phyloP scores from a whole-genome alignment of 208 protist genomes.

The Trypanosoma rangeli region DNA sequence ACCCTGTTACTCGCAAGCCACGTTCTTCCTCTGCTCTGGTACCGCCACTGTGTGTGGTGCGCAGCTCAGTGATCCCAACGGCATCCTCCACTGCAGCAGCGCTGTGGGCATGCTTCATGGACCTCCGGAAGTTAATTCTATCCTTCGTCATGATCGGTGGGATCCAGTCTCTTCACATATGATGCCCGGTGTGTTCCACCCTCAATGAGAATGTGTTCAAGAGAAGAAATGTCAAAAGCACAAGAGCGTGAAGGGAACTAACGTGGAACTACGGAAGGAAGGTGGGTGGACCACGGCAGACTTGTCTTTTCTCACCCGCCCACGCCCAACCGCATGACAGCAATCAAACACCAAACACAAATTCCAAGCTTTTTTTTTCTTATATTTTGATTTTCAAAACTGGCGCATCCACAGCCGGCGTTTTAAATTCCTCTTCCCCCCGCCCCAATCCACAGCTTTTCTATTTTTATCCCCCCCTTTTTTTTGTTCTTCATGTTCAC shows the following conservation, averaged over 20 bases:
- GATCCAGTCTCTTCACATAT: background rate
- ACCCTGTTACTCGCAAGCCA: conserved; percentile 41
- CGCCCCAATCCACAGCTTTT: conserved; percentile 3
- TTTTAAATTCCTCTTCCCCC: background rate
- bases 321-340: background rate
- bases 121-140: conserved; percentile 46
- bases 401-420: background rate
- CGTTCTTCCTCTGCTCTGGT: conserved; percentile 8
- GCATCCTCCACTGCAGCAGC: conserved; percentile 45
- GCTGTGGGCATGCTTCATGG: conserved; percentile 53
- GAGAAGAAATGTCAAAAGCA: conserved; percentile 10
- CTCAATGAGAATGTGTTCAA: background rate
- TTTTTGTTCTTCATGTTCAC: background rate
- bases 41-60: conserved; percentile 6
- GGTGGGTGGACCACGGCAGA: background rate
- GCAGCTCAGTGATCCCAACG: conserved; percentile 64
- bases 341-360: background rate
- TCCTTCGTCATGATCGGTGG: conserved; percentile 65
- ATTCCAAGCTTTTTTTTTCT: background rate
- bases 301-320: background rate
- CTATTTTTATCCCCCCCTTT: background rate
- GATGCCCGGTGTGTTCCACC: background rate
- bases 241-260: conserved; percentile 4
- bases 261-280: background rate
- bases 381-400: background rate